phyloP scores from a whole-genome alignment of 2,329 filamentous ascomycete genomes.

The Alternaria gaisen region DNA sequence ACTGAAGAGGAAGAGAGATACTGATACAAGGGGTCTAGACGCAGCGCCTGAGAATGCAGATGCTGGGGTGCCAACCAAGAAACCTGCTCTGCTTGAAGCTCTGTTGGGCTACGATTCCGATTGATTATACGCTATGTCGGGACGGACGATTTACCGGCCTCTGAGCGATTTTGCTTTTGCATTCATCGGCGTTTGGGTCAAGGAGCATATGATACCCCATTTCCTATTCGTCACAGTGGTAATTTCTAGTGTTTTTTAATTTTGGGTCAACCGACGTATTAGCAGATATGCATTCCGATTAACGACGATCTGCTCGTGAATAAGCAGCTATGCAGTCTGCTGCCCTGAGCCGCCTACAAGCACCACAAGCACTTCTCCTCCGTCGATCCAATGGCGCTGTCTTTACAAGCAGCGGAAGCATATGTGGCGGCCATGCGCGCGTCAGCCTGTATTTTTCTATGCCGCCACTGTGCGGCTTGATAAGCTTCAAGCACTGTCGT shows the following conservation, averaged over 20 bases:
- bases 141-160: background rate
- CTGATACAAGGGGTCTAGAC: background rate
- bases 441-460: no score
- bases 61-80: background rate
- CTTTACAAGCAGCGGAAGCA: no score
- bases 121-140: background rate
- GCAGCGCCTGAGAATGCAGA: background rate
- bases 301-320: background rate
- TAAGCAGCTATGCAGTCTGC: background rate
- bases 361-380: no score
- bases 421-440: no score
- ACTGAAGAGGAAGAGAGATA: slow-evolving; percentile 42
- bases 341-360: background rate
- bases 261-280: background rate
- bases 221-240: background rate
- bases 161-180: background rate
- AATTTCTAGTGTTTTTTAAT: background rate
- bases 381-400: no score
- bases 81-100: slow-evolving; percentile 1
- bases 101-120: slow-evolving; percentile 14
- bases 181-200: background rate
- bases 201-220: background rate
- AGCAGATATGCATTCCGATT: background rate
- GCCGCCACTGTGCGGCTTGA: no score
- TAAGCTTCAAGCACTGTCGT: no score